Base-by-base conservation (phyloP, 306 rosid species). In the Prunus salicina region DNA sequence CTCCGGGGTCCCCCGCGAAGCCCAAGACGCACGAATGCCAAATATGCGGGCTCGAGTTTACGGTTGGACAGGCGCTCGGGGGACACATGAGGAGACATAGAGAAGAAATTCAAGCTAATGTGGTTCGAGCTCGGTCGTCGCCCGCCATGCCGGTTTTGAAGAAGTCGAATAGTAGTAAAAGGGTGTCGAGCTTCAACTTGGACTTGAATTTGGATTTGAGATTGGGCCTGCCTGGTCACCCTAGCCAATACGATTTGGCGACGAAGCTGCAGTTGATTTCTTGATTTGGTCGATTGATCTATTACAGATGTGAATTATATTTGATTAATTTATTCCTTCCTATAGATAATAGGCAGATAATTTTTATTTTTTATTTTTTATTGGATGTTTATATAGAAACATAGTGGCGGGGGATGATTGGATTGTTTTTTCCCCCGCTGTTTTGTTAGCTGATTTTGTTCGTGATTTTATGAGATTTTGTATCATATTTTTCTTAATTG, bases 81-180 rank as follows among this genome's bases (percentile, higher is more conserved):
- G 98, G 98, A 0, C 98, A 94, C 79, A 90, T 94, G 98, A 86
- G 98, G 47, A 85, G 93, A n/a, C 98, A 94, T 67, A 86, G 90
- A 46, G 77, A 73, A 3, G 57, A 6, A 0, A 7, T 43, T 12
- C 28, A 55, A 27, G 67, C 14, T 4, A 49, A 47, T 3, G 63
- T 5, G 1, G 76, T 1, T 19, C 27, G 8, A 34, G 47, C 49
- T 24, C 38, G 20, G 56, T 16, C 45, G 43, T n/a, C 32, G 52
- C 60, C 49, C 58, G 11, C 63, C 2, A 12, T 46, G 71, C 80
- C 86, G 12, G 72, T 87, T 10, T 64, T 86, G 71, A 87, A 84
- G 83, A 89, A 84, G 71, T 71, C 87, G 38, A 77, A 30, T 61
- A 80, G 79, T 10, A 75, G 25, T 15, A 84, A 76, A 24, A 79